These are phyloP conservation scores for Talaromyces liani DNA, from an alignment of 495 filamentous ascomycete genomes.

Conservation along the genomic window DNA sequence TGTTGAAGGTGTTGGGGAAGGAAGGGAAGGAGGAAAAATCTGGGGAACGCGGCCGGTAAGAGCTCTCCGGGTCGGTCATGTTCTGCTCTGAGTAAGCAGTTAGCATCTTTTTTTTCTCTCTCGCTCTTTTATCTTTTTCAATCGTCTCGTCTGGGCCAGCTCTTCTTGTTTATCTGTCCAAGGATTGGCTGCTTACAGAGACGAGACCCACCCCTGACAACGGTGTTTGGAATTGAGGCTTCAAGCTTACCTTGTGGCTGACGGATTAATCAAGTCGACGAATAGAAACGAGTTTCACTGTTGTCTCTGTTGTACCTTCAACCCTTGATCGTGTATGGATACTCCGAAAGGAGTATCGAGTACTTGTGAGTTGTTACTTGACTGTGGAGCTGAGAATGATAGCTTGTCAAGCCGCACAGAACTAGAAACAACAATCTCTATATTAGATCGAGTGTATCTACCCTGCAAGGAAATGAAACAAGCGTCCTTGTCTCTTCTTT, in stretches of 20 bases:
- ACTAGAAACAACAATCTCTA: too few relatives aligned
- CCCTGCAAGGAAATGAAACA: background rate
- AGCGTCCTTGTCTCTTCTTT: background rate
- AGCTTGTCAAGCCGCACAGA: too few relatives aligned
- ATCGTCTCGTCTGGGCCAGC: conserved; percentile 3
- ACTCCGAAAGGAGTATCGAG: background rate
- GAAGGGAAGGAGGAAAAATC: conserved; percentile 41
- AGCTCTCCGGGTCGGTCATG: conserved; percentile 38
- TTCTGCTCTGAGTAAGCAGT: conserved; percentile 6
- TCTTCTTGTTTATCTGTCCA: conserved; percentile 2
- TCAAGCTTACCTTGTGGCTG: background rate
- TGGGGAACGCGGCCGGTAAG: conserved; percentile 37
- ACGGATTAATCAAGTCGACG: background rate
- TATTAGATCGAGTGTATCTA: too few relatives aligned
- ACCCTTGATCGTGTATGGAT: background rate
- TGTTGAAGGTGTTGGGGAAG: conserved; percentile 20
- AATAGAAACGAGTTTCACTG: background rate
- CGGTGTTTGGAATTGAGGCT: background rate
- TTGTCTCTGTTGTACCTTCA: background rate
- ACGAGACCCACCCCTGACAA: background rate
- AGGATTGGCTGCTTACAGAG: conserved; percentile 7
- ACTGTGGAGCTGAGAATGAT: too few relatives aligned
- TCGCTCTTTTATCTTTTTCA: conserved; percentile 8
- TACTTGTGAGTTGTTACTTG: background rate
- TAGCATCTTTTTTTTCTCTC: conserved; percentile 15